phyloP scores from a whole-genome alignment of 768 basidiomycete species.

The Tricholoma sp. region DNA sequence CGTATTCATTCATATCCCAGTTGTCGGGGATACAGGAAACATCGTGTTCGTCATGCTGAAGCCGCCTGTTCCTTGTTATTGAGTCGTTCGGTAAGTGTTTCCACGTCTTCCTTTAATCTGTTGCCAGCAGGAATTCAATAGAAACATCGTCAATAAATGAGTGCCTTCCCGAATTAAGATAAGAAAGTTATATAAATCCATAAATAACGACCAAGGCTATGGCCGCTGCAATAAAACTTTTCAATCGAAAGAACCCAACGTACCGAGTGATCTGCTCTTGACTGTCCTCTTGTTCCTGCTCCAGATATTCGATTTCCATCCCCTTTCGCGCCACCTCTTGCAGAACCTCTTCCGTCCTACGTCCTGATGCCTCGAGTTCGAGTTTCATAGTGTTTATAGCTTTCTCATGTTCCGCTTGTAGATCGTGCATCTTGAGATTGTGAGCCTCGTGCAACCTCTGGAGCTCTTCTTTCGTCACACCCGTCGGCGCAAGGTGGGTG shows the following conservation, averaged over 20 bases:
- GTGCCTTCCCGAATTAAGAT: conserved; percentile 15
- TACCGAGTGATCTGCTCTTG: conserved; percentile 77
- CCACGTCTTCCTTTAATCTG: conserved; percentile 70
- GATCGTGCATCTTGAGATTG: conserved; percentile 71
- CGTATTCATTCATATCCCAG: conserved; percentile 6
- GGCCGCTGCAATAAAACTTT: conserved; percentile 48
- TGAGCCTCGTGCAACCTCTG: conserved; percentile 80
- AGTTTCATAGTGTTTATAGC: conserved; percentile 45
- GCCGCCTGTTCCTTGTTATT: conserved; percentile 22
- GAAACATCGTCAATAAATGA: conserved; percentile 33
- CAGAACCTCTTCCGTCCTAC: conserved; percentile 49
- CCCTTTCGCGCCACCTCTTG: conserved; percentile 61
- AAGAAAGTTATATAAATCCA: conserved; percentile 38
- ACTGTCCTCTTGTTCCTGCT: conserved; percentile 74
- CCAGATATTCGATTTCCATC: conserved; percentile 80
- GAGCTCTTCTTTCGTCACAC: conserved; percentile 72
- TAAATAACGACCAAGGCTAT: conserved; percentile 52
- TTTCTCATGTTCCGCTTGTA: conserved; percentile 65
- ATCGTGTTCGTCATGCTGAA: conserved; percentile 15
- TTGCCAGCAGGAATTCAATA: conserved; percentile 19
- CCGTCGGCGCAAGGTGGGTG: conserved; percentile 34
- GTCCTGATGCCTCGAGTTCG: conserved; percentile 50
- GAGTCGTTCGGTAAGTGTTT: conserved; percentile 38
- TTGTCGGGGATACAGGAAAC: conserved; percentile 2
- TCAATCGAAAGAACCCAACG: conserved; percentile 55